These are phyloP conservation scores for Fusarium subglutinans DNA, from an alignment of 2,329 filamentous ascomycete species.

Conservation along the genomic window DNA sequence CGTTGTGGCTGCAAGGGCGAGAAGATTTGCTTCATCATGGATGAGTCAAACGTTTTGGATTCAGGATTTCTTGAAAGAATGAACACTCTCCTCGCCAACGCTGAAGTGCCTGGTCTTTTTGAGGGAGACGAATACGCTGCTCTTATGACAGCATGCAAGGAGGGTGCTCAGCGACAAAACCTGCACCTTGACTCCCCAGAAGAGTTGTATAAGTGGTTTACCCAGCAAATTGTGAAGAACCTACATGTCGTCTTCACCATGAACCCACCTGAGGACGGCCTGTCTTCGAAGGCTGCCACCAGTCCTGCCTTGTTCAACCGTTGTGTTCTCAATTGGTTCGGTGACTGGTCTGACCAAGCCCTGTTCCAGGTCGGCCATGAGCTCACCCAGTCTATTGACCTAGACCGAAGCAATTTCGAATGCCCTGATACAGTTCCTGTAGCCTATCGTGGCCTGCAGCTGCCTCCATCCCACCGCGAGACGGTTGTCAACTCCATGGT, in stretches of 20 bases:
- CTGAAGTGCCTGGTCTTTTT: slow-evolving; percentile 98
- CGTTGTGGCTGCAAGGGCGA: slow-evolving; percentile 97
- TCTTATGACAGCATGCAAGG: slow-evolving; percentile 99
- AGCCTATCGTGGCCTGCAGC: slow-evolving; percentile 83
- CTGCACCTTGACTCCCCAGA: slow-evolving; percentile 96
- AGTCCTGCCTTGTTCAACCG: slow-evolving; percentile 99
- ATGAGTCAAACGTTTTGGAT: slow-evolving; percentile 97
- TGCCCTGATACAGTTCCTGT: slow-evolving; percentile 93
- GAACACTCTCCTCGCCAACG: slow-evolving; percentile 98
- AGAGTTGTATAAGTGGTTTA: slow-evolving; percentile 99
- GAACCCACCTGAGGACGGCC: slow-evolving; percentile 95
- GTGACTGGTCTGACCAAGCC: slow-evolving; percentile 99
- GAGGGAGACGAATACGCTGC: slow-evolving; percentile 98
- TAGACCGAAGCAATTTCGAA: slow-evolving; percentile 86
- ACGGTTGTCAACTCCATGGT: slow-evolving; percentile 98
- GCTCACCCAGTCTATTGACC: slow-evolving; percentile 93
- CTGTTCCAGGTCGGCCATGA: slow-evolving; percentile 97
- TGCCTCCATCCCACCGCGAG: slow-evolving; percentile 91
- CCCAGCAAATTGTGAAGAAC: slow-evolving; percentile 98
- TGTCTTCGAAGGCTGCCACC: slow-evolving; percentile 95
- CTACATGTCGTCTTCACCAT: slow-evolving; percentile 99
- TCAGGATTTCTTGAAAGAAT: slow-evolving; percentile 99
- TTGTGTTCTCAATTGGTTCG: slow-evolving; percentile 99
- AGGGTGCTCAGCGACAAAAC: slow-evolving; percentile 95
- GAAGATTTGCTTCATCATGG: slow-evolving; percentile 99